Conservation (phyloP, 2,329 filamentous ascomycete species). For the Orbilia blumenaviensis region DNA sequence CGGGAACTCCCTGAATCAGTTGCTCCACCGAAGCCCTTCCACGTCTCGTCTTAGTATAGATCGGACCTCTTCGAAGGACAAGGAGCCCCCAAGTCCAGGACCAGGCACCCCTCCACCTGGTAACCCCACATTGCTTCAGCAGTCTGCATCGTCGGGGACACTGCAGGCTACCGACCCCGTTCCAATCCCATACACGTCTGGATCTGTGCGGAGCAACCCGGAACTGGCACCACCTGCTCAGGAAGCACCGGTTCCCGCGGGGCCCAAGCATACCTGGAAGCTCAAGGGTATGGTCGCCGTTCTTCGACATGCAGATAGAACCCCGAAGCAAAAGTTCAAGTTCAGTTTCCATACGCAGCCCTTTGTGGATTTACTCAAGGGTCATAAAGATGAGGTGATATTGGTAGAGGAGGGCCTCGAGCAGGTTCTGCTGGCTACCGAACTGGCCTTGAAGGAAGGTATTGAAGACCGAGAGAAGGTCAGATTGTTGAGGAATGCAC, state of each 20-base stretch:
- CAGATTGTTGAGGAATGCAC: conserved; percentile 81
- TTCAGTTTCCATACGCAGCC: conserved; percentile 98
- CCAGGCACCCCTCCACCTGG: conserved; percentile 29
- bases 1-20: conserved; percentile 46
- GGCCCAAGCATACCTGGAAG: conserved; percentile 94
- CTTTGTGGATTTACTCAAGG: conserved; percentile 92
- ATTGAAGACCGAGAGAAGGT: conserved; percentile 88
- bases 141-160: conserved; percentile 62
- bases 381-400: conserved; percentile 94
- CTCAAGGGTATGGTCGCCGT: conserved; percentile 97
- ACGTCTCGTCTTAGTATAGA: conserved; percentile 52
- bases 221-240: conserved; percentile 58
- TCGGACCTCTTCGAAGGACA: conserved; percentile 54
- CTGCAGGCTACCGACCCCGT: conserved; percentile 61
- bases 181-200: conserved; percentile 58
- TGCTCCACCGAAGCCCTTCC: conserved; percentile 48
- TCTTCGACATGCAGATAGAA: conserved; percentile 93
- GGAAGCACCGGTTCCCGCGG: conserved; percentile 71
- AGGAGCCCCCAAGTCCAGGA: conserved; percentile 52
- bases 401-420: conserved; percentile 88
- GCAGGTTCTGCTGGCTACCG: conserved; percentile 88
- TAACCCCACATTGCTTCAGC: conserved; percentile 56
- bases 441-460: conserved; percentile 77
- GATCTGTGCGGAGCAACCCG: conserved; percentile 54
- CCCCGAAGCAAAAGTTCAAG: conserved; percentile 99